These are phyloP conservation scores for Penicillium coprophilum DNA, from an alignment of 495 filamentous ascomycete species.

Conservation along the genomic window DNA sequence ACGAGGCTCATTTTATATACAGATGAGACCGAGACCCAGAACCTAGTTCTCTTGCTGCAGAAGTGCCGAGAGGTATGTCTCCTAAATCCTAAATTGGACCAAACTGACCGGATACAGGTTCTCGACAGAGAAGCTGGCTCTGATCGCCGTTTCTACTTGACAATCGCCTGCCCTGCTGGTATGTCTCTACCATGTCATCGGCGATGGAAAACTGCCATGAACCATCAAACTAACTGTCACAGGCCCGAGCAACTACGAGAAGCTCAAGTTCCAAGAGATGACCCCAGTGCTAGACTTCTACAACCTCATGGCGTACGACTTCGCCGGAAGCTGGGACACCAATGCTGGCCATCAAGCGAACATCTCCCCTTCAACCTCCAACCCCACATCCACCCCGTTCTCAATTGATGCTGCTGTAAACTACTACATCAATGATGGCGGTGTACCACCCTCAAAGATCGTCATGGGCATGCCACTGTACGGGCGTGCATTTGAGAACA, in stretches of 20 bases:
- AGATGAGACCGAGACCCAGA: conserved; percentile 59
- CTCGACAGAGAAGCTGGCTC: conserved; percentile 62
- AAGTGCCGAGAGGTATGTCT: conserved; percentile 55
- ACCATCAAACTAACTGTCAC: neutral
- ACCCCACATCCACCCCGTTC: conserved; percentile 59
- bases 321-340: conserved; percentile 72
- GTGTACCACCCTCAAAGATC: conserved; percentile 68
- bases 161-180: conserved; percentile 63
- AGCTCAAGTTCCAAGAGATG: conserved; percentile 67
- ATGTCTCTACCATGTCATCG: neutral
- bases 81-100: neutral
- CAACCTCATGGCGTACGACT: conserved; percentile 81
- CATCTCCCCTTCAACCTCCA: conserved; percentile 55
- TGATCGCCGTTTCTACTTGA: conserved; percentile 66
- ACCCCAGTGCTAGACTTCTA: conserved; percentile 77
- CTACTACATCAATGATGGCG: conserved; percentile 60
- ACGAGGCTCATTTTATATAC: conserved; percentile 10
- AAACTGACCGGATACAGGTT: conserved; percentile 31
- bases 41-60: conserved; percentile 70
- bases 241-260: conserved; percentile 62
- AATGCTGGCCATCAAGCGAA: conserved; percentile 81
- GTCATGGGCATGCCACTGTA: conserved; percentile 87
- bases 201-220: conserved; percentile 20
- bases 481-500: conserved; percentile 76
- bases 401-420: conserved; percentile 45